Percentiles rank a stretch among this genome's conserved stretches.
phyloP scores from a whole-genome alignment of 2,329 filamentous ascomycete species.

The Juglanconis juglandina region DNA sequence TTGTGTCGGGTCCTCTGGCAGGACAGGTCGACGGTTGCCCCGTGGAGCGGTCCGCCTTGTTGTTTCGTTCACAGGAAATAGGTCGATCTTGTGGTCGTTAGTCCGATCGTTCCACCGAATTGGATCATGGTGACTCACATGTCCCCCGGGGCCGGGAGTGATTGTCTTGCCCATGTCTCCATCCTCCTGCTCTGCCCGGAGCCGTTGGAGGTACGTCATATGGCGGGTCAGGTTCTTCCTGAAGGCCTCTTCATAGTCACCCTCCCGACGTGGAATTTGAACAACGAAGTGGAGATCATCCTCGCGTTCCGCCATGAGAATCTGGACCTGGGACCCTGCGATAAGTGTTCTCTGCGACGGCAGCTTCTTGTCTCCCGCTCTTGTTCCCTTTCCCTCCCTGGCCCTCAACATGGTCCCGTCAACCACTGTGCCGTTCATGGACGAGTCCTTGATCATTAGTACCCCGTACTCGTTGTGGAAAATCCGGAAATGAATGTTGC shows the following conservation, averaged over 20 bases:
- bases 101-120: background rate
- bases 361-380: constrained; percentile 10
- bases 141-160: constrained; percentile 45
- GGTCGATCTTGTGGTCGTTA: constrained; percentile 24
- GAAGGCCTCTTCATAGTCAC: constrained; percentile 62
- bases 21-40: background rate
- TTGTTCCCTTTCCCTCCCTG: constrained; percentile 36
- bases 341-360: constrained; percentile 56
- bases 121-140: constrained; percentile 31
- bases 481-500: constrained; percentile 94
- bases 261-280: constrained; percentile 74
- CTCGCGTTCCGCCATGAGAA: constrained; percentile 52
- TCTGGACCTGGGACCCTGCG: constrained; percentile 69
- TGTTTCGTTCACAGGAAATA: constrained; percentile 25
- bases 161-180: constrained; percentile 40
- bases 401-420: constrained; percentile 64
- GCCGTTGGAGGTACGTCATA: constrained; percentile 40
- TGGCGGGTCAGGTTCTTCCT: constrained; percentile 67
- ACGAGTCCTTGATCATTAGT: constrained; percentile 89
- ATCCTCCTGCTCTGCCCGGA: constrained; percentile 24
- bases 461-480: constrained; percentile 82
- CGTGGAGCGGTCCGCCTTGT: constrained; percentile 1
- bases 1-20: constrained; percentile 29
- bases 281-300: constrained; percentile 77
- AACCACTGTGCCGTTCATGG: constrained; percentile 92